Conservation (phyloP, 257 asterid genomes). For the Echites panduratus region DNA sequence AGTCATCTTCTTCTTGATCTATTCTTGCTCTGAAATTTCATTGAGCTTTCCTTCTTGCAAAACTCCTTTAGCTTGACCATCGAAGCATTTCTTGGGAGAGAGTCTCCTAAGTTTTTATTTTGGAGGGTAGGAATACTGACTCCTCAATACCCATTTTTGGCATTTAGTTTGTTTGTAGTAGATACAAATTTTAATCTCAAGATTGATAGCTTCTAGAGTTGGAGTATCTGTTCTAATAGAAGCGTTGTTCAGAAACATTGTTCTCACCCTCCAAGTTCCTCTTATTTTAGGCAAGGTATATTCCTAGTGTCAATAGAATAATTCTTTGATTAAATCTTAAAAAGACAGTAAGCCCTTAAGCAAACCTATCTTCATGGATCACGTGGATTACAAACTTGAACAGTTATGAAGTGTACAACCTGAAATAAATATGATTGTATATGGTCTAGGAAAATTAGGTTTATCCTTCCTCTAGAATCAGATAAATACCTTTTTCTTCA, state of each 20-base stretch:
- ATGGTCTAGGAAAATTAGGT: not conserved
- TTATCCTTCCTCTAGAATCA: not conserved
- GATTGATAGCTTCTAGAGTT: constrained; percentile 69
- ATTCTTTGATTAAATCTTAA: not conserved
- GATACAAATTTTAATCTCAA: constrained; percentile 82
- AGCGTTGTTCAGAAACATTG: constrained; percentile 69
- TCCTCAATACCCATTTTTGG: no score
- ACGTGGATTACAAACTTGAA: not conserved
- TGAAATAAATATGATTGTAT: no score
- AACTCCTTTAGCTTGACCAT: no score
- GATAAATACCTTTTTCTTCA: not conserved
- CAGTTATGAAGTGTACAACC: no score
- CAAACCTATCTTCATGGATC: not conserved
- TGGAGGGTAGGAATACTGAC: no score
- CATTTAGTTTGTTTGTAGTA: constrained; percentile 23
- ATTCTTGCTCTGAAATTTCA: no score
- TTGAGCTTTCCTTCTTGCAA: no score
- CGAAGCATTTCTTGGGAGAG: no score
- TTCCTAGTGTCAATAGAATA: not conserved
- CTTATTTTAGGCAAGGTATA: constrained; percentile 79
- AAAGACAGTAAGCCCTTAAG: no score
- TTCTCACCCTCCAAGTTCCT: constrained; percentile 76
- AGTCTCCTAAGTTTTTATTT: no score
- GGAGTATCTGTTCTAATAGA: constrained; percentile 77
- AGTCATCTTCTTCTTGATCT: no score